Evolutionary conservation across 176 grass and related monocot species (phyloP).

Genomic region (Aechmea fasciata): DNA sequence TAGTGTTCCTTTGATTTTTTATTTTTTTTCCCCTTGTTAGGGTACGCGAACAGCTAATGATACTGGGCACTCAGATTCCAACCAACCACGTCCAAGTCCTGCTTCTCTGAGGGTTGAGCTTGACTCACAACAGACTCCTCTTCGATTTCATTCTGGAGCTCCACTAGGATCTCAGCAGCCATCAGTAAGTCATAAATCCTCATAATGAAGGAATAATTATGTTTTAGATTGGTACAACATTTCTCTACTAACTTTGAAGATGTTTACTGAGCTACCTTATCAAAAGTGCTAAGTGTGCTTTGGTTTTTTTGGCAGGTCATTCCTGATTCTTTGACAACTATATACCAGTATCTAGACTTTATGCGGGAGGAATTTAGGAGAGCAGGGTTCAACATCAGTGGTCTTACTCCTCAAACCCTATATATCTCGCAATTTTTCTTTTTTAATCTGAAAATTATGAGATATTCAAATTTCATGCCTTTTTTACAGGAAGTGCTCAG

Average conservation of each 20-base stretch:
- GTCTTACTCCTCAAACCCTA: conserved; percentile 21
- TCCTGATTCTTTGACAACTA: conserved; percentile 87
- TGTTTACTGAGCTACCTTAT: neutral
- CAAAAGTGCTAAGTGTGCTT: neutral
- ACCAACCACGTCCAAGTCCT: conserved; percentile 35
- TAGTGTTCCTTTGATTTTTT: conserved; percentile 19
- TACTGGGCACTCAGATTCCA: conserved; percentile 27
- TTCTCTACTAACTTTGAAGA: neutral
- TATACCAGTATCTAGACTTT: conserved; percentile 74
- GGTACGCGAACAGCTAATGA: conserved; percentile 40
- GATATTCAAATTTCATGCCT: conserved; percentile 15
- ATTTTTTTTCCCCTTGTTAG: conserved; percentile 24
- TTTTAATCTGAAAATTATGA: conserved; percentile 4
- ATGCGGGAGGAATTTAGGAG: conserved; percentile 77
- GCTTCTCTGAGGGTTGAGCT: conserved; percentile 54
- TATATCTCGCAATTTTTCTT: neutral
- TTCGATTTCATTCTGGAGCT: conserved; percentile 36
- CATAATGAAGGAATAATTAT: conserved; percentile 20
- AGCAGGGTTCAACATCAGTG: conserved; percentile 52
- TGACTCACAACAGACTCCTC: conserved; percentile 45
- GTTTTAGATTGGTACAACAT: neutral
- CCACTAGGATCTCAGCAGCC: conserved; percentile 43
- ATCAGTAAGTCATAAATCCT: conserved; percentile 47
- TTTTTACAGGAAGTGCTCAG: conserved; percentile 25
- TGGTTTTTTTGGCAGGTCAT: conserved; percentile 51